phyloP scores from a whole-genome alignment of 139 green algal genomes.

The Chlorella ohadii region DNA sequence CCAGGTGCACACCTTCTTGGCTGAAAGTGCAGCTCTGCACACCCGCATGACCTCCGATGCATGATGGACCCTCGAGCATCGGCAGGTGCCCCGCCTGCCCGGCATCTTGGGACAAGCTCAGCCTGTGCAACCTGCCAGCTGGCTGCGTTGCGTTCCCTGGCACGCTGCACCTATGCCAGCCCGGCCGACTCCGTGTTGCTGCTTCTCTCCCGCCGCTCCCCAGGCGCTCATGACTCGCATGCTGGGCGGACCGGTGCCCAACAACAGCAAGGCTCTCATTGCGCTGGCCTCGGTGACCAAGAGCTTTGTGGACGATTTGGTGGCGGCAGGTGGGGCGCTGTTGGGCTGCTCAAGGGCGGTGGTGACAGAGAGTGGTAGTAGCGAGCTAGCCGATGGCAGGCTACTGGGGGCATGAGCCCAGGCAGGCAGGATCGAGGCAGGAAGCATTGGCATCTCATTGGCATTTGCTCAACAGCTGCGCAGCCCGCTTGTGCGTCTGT shows the following conservation, averaged over 20 bases:
- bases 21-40: too few relatives aligned
- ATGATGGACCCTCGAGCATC: too few relatives aligned
- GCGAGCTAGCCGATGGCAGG: too few relatives aligned
- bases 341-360: too few relatives aligned
- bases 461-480: too few relatives aligned
- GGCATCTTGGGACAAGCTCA: background rate
- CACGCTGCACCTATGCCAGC: background rate
- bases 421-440: too few relatives aligned
- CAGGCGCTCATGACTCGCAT: background rate
- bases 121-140: too few relatives aligned
- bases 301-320: conserved; percentile 81
- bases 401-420: background rate
- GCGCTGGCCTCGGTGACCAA: conserved; percentile 78
- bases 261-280: conserved; percentile 59
- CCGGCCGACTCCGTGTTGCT: too few relatives aligned
- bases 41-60: too few relatives aligned
- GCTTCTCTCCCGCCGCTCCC: background rate
- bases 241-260: conserved; percentile 11
- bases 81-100: too few relatives aligned
- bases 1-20: conserved; percentile 54
- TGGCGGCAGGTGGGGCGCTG: conserved; percentile 64
- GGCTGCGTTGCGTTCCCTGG: too few relatives aligned
- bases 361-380: too few relatives aligned
- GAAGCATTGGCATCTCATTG: background rate
- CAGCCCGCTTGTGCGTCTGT: background rate